Evolutionary conservation across 1,139 yeast species (phyloP), one percentile per base, ranked within the genome.

Genomic region (Geotrichum siamense): DNA sequence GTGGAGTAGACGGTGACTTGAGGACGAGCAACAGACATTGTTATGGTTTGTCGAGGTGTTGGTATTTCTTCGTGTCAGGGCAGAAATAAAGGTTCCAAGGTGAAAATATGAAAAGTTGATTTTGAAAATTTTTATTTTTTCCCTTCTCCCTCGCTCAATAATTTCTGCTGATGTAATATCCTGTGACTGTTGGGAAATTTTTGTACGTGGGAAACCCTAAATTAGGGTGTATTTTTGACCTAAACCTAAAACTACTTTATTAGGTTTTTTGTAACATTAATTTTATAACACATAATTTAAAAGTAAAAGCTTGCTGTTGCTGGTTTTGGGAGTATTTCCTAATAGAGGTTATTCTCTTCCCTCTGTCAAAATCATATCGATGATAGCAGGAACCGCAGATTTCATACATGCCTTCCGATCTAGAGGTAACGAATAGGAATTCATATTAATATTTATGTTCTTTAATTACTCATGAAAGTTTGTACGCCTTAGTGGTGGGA

Each of bases 1-100:
- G 81, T 74, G 70, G 94, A 75, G 74, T 83, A 77, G 66, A 91
- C 96, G 66, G 96, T 78, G 71, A 91, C 96, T 80, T 85, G 95
- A 68, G 97, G 96, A 75, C 95, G 87, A 52, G 74, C 61, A 69
- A 75, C 65, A 62, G 89, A 79, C 89, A 81, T 80, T 62, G 49
- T 61, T 50, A 51, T 23, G 23, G 36, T 30, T 40, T 36, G 47
- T 35, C 34, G 27, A 22, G 34, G 34, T 28, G 34, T 29, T 28
- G 41, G 17, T 29, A 13, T 21, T 38, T 38, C 41, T 38, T 37
- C 29, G 33, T 30, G 35, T 29, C 41, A 22, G 28, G 16, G 28
- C 26, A 25, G 38, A 12, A 19, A 10, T 21, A 36, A 36, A 8
- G 21, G 17, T 17, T 26, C 25, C 19, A 36, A 36, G 22, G 12